Evolutionary conservation across 1,284 basidiomycete species (phyloP), one percentile per base, ranked within the genome.

Genomic region (Omphalotus olearius): DNA sequence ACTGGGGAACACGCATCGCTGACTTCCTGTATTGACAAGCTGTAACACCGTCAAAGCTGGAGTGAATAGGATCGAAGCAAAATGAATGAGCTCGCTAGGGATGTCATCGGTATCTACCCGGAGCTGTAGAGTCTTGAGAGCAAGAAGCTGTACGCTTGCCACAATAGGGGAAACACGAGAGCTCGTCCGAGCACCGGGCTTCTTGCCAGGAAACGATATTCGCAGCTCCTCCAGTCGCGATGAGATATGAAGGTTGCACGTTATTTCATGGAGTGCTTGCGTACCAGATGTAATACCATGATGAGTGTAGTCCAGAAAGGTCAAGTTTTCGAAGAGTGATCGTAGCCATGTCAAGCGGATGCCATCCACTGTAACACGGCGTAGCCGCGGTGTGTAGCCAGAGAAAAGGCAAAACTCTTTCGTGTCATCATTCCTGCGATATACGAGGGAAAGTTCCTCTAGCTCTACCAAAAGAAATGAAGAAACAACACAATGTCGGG

Each of bases 381-480:
- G 68, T 10, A 88, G 69, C 20, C 67, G 72, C 3, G 85, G 85
- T 1, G 83, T 75, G 56, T 71, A 66, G n/a, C 80, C 82, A 35
- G 74, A 74, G 64, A 88, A 88, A 39, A 85, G 73, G 43, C 68
- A 66, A 56, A 82, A 87, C 61, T 83, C 79, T 62, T 81, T 81
- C 16, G 73, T 70, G 26, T 33, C 30, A 9, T 33, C 30, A 33
- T 33, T 33, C 30, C 30, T 33, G 30, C 30, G 30, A 61, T 83
- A 81, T 14, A 79, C 64, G 16, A 88, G 72, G 4, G 69, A 70
- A 25, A 88, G 65, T n/a, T 79, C 75, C 55, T 80, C 75, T 38
- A 88, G 66, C 14, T 40, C 54, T 55, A 16, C 6, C 2, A 20
- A 16, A n/a, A 5, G 9, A 9, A 33, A 9, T 55, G 23, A 13